Evolutionary conservation across 75 land plant species (phyloP).

Genomic region (Pinus albicaulis): DNA sequence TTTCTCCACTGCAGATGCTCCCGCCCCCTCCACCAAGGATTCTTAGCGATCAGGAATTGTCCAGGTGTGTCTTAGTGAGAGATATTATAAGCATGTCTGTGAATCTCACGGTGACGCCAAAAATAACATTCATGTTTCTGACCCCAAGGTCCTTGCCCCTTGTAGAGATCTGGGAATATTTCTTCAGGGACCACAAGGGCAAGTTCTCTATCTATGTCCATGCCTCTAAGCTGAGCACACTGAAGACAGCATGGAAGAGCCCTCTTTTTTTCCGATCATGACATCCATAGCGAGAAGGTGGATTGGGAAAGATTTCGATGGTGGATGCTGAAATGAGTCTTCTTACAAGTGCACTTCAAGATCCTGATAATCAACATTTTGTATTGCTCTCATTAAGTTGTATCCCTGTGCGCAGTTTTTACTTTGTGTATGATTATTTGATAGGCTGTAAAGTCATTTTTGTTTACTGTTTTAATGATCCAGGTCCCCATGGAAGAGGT

Average conservation of each 20-base stretch:
- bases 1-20: conserved; percentile 22
- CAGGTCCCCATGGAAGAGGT: conserved; percentile 96
- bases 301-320: no score
- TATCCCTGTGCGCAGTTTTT: conserved; percentile 77
- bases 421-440: conserved; percentile 76
- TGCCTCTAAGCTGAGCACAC: no score
- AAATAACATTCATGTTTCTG: conserved; percentile 91
- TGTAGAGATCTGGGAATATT: conserved; percentile 82
- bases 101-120: conserved; percentile 26
- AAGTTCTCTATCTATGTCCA: no score
- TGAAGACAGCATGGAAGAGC: no score
- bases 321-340: conserved; percentile 58
- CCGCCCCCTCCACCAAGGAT: conserved; percentile 42
- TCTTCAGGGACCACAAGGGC: no score
- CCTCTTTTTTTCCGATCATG: no score
- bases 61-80: conserved; percentile 44
- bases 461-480: conserved; percentile 92
- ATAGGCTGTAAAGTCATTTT: conserved; percentile 72
- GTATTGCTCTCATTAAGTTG: conserved; percentile 91
- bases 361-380: conserved; percentile 73
- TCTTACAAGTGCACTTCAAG: conserved; percentile 77
- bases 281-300: no score
- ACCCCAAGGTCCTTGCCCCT: conserved; percentile 80
- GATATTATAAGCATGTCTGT: conserved; percentile 48
- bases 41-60: conserved; percentile 68